These are phyloP conservation scores for Laetiporus sulphureus DNA, from an alignment of 1,284 basidiomycete genomes.

Conservation along the genomic window DNA sequence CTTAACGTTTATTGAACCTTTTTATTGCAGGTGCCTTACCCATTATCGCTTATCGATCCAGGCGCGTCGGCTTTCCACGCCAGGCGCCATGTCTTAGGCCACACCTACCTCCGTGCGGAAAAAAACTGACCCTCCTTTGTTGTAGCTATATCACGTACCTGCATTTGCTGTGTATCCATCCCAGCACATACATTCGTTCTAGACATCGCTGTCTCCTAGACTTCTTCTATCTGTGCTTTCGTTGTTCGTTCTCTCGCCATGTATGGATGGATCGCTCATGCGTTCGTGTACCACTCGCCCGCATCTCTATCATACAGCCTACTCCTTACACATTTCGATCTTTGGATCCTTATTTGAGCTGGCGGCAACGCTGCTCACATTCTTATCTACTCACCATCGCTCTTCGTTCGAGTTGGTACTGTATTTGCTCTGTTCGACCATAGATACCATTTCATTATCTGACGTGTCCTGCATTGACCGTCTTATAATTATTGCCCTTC, in stretches of 20 bases:
- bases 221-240: not conserved
- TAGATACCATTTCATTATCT: not conserved
- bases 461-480: not conserved
- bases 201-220: not conserved
- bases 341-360: not conserved
- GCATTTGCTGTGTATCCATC: not conserved
- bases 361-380: not conserved
- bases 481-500: not conserved
- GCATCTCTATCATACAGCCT: not conserved
- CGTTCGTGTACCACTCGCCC: not conserved
- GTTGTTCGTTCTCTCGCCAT: not conserved
- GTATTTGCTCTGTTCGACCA: constrained; percentile 1
- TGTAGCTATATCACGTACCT: not conserved
- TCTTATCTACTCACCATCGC: not conserved
- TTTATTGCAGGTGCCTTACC: not conserved
- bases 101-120: not conserved
- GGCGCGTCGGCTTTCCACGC: constrained; percentile 1
- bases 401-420: constrained; percentile 3
- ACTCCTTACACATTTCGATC: not conserved
- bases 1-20: not conserved
- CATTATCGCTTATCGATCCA: no score
- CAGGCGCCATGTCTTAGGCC: not conserved
- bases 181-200: not conserved
- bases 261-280: no score
- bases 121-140: not conserved